Conservation (phyloP, 495 filamentous ascomycete species). For the Penicillium taxi region DNA sequence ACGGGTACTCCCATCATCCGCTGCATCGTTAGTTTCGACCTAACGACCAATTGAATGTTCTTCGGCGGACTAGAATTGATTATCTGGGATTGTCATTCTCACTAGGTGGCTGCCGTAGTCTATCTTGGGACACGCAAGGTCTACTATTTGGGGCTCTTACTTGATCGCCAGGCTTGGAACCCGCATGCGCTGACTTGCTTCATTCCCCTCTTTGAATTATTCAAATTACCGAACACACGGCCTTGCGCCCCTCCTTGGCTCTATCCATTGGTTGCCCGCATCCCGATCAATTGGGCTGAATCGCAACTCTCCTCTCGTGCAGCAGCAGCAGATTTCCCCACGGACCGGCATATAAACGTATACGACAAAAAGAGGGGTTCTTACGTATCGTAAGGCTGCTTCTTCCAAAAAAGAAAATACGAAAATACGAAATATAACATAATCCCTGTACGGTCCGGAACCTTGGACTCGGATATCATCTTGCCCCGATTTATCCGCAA, state of each 20-base stretch:
- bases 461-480: constrained; percentile 21
- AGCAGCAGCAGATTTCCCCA: constrained; percentile 36
- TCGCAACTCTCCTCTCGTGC: constrained; percentile 25
- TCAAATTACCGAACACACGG: constrained; percentile 7
- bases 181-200: constrained; percentile 17
- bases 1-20: constrained; percentile 23
- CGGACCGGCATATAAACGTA: constrained; percentile 32
- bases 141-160: constrained; percentile 19
- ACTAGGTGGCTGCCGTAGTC: constrained; percentile 8
- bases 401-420: constrained; percentile 16
- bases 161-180: constrained; percentile 11
- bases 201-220: constrained; percentile 8
- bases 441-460: constrained; percentile 10
- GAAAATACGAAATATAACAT: no score
- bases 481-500: constrained; percentile 6
- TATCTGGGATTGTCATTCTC: constrained; percentile 11
- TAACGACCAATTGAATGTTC: constrained; percentile 17
- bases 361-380: constrained; percentile 26
- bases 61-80: constrained; percentile 2
- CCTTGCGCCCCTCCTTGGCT: constrained; percentile 13
- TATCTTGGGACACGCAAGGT: constrained; percentile 20
- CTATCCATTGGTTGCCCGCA: constrained; percentile 15
- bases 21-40: constrained; percentile 18
- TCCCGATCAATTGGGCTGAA: constrained; percentile 33
- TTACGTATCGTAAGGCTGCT: no score